Conservation (phyloP, 2,329 filamentous ascomycete genomes). For the Alternaria tenuissima region DNA sequence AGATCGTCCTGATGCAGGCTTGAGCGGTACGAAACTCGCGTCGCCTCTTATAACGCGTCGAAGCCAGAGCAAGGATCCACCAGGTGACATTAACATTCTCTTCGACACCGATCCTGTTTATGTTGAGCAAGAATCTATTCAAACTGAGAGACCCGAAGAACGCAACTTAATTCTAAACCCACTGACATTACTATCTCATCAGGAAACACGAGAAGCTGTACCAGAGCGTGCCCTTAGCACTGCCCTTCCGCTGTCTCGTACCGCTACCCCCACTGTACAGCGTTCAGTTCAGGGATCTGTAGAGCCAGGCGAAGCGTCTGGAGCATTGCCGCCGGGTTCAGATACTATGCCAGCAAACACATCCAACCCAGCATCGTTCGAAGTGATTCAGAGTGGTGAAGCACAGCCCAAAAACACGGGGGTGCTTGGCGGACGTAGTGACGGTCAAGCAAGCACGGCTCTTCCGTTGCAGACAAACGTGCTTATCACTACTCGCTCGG, state of each 20-base stretch:
- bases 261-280: neutral
- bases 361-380: neutral
- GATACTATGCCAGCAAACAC: neutral
- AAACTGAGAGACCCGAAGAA: neutral
- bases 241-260: neutral
- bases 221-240: neutral
- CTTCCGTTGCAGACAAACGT: slow-evolving; percentile 14
- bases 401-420: neutral
- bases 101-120: neutral
- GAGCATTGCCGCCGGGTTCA: neutral
- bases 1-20: neutral
- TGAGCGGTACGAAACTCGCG: neutral
- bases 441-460: neutral
- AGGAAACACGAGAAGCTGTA: neutral
- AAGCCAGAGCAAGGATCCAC: neutral
- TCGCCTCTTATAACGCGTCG: neutral
- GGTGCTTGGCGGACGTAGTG: neutral
- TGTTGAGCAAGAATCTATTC: neutral
- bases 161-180: neutral
- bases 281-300: neutral
- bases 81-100: neutral
- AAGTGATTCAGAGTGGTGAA: neutral
- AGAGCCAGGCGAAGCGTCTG: neutral
- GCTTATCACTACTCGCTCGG: slow-evolving; percentile 11
- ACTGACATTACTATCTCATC: neutral